Conservation (phyloP, 176 grass and related monocot species). For the Miscanthus lutarioriparius region DNA sequence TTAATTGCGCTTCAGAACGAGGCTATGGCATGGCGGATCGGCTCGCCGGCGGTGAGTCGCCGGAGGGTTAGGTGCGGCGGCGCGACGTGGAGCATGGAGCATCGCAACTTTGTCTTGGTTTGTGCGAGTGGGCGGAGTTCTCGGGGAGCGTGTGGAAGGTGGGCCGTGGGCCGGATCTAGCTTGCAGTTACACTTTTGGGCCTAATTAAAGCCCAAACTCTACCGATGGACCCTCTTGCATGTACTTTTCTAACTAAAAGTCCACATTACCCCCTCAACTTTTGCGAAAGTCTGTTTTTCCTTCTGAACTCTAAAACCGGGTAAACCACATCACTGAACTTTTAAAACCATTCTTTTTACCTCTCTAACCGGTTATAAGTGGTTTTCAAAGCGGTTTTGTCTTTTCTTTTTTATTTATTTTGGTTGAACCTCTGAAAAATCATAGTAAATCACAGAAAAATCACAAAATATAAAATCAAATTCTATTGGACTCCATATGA, state of each 20-base stretch:
- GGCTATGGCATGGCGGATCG: background rate
- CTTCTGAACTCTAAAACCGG: too few relatives aligned
- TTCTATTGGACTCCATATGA: too few relatives aligned
- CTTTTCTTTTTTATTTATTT: too few relatives aligned
- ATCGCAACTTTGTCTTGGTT: constrained; percentile 17
- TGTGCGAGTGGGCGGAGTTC: constrained; percentile 17
- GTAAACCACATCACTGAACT: too few relatives aligned
- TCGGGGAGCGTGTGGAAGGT: background rate
- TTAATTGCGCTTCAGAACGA: background rate
- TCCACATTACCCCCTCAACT: too few relatives aligned
- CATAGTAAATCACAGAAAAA: too few relatives aligned
- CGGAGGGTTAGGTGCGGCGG: constrained; percentile 21
- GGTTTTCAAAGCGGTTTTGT: too few relatives aligned
- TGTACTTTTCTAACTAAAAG: background rate
- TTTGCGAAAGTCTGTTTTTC: too few relatives aligned
- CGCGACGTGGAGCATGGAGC: constrained; percentile 1
- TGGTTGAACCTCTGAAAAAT: too few relatives aligned
- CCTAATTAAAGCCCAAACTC: background rate
- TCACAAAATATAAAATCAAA: too few relatives aligned
- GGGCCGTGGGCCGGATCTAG: background rate
- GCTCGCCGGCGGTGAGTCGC: constrained; percentile 40
- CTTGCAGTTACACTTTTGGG: background rate
- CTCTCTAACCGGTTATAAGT: too few relatives aligned
- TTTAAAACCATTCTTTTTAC: too few relatives aligned
- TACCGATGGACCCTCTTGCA: background rate